Evolutionary conservation across 306 rosid species (phyloP), one percentile per base, ranked within the genome.

Genomic region (Bauhinia variegata): DNA sequence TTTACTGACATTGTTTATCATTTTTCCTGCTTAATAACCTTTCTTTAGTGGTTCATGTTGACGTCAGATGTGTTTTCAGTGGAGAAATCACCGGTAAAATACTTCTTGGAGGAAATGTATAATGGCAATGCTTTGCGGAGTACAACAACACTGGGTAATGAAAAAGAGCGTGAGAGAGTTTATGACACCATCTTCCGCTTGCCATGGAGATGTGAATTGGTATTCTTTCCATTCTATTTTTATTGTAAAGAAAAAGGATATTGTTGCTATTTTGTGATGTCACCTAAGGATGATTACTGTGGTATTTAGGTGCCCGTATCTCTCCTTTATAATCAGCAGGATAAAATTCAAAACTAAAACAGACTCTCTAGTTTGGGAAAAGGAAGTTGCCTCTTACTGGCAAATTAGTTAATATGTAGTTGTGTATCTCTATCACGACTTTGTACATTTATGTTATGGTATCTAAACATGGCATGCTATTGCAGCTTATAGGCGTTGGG

Each of bases 201-300:
- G 83, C 99, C 99, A 36, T 93, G 99, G 99, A 86, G 99, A 88
- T 93, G 99, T 49, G 99, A 92, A 92, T 75, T 87, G 97, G 98
- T 92, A 92, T 71, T 71, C 70, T 78, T 42, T 64, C 19, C 38
- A n/a, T n/a, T n/a, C 46, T 76, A 63, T 60, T 67, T 41, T 37
- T 15, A 48, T 68, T 55, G 11, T 59, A 69, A 46, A 13, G 28
- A 60, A 65, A 72, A 30, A 0, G 23, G 39, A 39, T 60, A 34
- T 55, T 39, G 30, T 71, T 66, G 66, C 43, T 47, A 53, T 78
- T 72, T 32, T 67, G 56, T 71, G 56, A 63, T 78, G 61, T 39
- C 75, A 44, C 49, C 53, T 65, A 14, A 34, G 75, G 63, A 69
- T 60, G 4, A 57, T 32, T 17, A 47, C 57, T 58, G 43, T 39